A percentile compares a stretch with the other conserved stretches of the same genome.
These are phyloP conservation scores for Candida sanyaensis DNA, from an alignment of 1,139 yeast genomes.

Conservation along the genomic window DNA sequence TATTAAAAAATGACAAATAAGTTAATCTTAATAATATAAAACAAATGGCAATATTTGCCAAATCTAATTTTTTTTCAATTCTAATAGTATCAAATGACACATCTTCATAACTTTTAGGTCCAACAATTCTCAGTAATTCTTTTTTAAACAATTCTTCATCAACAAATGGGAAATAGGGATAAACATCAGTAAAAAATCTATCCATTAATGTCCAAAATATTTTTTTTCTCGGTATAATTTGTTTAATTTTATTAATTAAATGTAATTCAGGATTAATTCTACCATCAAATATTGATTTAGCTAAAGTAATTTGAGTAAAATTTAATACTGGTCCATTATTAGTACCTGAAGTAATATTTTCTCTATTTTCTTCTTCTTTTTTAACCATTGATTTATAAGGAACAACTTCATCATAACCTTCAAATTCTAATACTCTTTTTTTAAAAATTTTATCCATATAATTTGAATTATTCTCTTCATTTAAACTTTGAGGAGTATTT, in stretches of 20 bases:
- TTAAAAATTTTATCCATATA: slow-evolving; percentile 28
- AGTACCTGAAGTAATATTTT: slow-evolving; percentile 18
- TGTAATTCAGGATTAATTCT: slow-evolving; percentile 31
- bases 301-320: slow-evolving; percentile 20
- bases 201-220: slow-evolving; percentile 35
- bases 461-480: slow-evolving; percentile 14
- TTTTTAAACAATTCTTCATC: slow-evolving; percentile 30
- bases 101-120: slow-evolving; percentile 24
- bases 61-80: slow-evolving; percentile 33
- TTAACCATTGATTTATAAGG: slow-evolving; percentile 34
- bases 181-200: slow-evolving; percentile 31
- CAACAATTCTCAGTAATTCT: slow-evolving; percentile 26
- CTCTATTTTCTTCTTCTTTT: slow-evolving; percentile 18
- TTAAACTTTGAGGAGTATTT: slow-evolving; percentile 14
- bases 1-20: slow-evolving; percentile 36
- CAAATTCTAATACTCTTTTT: slow-evolving; percentile 33
- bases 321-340: slow-evolving; percentile 3
- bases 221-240: slow-evolving; percentile 32
- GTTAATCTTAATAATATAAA: slow-evolving; percentile 31
- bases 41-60: slow-evolving; percentile 34
- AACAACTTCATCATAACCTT: slow-evolving; percentile 37
- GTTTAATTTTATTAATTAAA: slow-evolving; percentile 31
- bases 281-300: slow-evolving; percentile 31
- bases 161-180: slow-evolving; percentile 39
- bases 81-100: slow-evolving; percentile 20